These are phyloP conservation scores for Casuarina glauca DNA, from an alignment of 306 rosid genomes.

Conservation along the genomic window DNA sequence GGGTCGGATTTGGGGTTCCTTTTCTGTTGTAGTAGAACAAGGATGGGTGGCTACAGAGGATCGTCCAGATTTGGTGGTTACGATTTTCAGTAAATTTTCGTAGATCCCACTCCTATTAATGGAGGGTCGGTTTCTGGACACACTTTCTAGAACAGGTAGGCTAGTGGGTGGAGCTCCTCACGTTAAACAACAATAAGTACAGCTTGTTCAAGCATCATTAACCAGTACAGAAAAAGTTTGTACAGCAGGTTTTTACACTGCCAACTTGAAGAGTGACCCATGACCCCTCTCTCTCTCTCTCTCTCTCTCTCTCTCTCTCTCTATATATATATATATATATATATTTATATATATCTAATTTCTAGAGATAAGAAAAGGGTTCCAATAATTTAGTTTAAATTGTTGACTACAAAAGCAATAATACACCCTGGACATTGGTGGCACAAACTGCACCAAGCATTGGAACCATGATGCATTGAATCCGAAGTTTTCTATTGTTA, in stretches of 20 bases:
- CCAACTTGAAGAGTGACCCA: too few relatives aligned
- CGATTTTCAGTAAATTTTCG: constrained; percentile 9
- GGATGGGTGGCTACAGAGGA: constrained; percentile 42
- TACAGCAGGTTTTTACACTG: too few relatives aligned
- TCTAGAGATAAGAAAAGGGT: too few relatives aligned
- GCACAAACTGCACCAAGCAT: neutral
- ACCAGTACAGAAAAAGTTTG: too few relatives aligned
- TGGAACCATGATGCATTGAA: neutral
- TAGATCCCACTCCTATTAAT: constrained; percentile 2
- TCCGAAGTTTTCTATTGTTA: neutral
- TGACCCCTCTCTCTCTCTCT: too few relatives aligned
- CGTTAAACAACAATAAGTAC: neutral
- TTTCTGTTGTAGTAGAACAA: constrained; percentile 21
- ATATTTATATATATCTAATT: too few relatives aligned
- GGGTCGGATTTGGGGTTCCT: constrained; percentile 29
- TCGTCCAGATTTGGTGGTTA: constrained; percentile 48
- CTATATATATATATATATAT: too few relatives aligned
- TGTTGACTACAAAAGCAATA: neutral
- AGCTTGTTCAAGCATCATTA: too few relatives aligned
- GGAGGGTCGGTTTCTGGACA: neutral
- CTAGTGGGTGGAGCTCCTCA: neutral
- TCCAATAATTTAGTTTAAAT: neutral
- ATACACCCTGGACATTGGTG: neutral
- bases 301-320: too few relatives aligned
- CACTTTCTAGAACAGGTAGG: neutral